Evolutionary conservation across 106 monocot species (phyloP).

Genomic region (Dendrobium officinale): DNA sequence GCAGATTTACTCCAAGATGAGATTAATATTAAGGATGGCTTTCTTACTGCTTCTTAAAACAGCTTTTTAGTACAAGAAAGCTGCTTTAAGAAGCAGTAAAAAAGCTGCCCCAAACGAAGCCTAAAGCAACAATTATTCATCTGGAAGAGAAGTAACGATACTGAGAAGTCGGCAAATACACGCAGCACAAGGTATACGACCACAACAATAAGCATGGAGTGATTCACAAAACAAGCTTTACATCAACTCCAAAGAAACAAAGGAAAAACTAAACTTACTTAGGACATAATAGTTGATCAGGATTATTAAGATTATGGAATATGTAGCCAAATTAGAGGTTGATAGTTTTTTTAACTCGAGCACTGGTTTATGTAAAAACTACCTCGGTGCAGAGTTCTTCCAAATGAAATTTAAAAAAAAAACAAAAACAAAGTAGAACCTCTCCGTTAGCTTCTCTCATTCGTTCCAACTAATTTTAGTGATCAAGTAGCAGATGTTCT

Average conservation of each 20-base stretch:
- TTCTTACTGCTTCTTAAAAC: too few species aligned
- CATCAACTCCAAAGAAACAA: not conserved
- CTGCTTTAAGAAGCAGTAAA: too few species aligned
- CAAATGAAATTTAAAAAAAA: not conserved
- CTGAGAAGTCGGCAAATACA: not conserved
- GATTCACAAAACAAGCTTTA: not conserved
- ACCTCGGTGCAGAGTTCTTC: not conserved
- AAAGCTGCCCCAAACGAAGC: too few species aligned
- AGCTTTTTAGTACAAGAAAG: too few species aligned
- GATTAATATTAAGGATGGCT: not conserved
- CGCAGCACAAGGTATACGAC: not conserved
- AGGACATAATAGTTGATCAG: too few species aligned
- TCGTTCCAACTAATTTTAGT: not conserved
- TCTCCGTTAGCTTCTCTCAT: not conserved
- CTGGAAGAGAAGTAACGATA: not conserved
- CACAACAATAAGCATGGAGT: not conserved
- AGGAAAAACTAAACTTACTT: too few species aligned
- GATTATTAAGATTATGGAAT: too few species aligned
- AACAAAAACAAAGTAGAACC: not conserved
- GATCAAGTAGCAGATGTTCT: not conserved
- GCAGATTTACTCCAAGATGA: not conserved
- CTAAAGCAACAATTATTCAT: not conserved
- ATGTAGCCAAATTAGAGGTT: not conserved
- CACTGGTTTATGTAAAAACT: not conserved
- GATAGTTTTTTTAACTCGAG: not conserved